Evolutionary conservation across 768 basidiomycete genomes (phyloP), one percentile per base, ranked within the genome.

Genomic region (Tephrocybe rancida): DNA sequence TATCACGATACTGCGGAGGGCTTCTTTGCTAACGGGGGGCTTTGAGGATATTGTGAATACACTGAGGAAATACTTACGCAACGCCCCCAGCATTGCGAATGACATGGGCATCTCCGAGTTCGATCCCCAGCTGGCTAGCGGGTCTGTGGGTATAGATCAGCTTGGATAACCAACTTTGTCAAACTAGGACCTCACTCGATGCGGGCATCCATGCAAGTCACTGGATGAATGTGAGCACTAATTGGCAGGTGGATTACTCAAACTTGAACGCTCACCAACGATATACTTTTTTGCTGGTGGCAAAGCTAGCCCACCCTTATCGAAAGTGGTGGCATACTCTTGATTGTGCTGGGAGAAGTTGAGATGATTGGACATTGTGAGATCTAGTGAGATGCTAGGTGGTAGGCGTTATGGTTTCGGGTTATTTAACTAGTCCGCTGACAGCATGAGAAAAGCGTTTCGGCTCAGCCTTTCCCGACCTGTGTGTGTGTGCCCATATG

Each of bases 201-300:
- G 48, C 87, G 83, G 45, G 86, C 85, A 65, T 88, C 87, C 86
- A 88, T 90, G 71, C 86, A 88, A 18, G 85, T 85, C 25, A 85
- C 82, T 84, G 22, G 27, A 27, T 8, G 22, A 9, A 37, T 14
- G 27, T 44, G 5, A 24, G 30, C 30, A 18, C 19, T 7, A 45
- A 7, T 37, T 39, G 19, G 13, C 32, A 7, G 29, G 24, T 11
- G 18, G 13, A 13, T 30, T 13, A 9, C 8, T 44, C 30, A 24
- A 46, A n/a, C 18, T 11, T 13, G 18, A 45, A 32, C 13, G 57
- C 67, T 48, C 45, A 71, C 72, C 68, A 52, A 71, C 60, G 37
- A 64, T 62, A 19, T 68, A 55, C 37, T 67, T 68, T 59, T 72
- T 74, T 2, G 68, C 61, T 1, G 75, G 75, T 16, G 72, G 72